Base-by-base conservation (phyloP, 805 yeast genomes). In the Kazachstania africana region DNA sequence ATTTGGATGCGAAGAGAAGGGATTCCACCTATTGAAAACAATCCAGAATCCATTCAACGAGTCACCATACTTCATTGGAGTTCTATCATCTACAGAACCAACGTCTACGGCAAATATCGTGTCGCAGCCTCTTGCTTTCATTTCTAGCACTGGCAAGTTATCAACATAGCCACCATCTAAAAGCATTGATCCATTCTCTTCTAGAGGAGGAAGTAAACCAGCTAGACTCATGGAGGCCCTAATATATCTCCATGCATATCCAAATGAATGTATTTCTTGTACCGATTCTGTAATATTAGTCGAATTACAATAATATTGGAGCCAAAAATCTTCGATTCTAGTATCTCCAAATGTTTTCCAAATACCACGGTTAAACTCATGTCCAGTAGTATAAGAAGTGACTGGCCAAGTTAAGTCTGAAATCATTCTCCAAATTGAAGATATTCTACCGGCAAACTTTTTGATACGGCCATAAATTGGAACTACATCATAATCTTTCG, bases 151-250 rank as follows among this genome's bases (percentile, higher is more conserved):
- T 0, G 98, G 93, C 35, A 88, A 62, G 50, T 88, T 88, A 51
- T 88, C 97, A 33, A 91, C 76, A 52, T 91, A 88, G 0, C 98
- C 98, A 26, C 98, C 98, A 56, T 88, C 98, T 26, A 91, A 59
- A 18, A 91, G 59, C 97, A 88, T 88, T 24, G 80, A 73, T 0
- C 98, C 98, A 33, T 82, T 75, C 46, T 75, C 91, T 3, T 91
- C 78, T 16, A 91, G 63, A 2, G 73, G 72, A 3, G 98, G 98
- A 16, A 88, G 60, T 24, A 91, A 62, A 0, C 97, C 96, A 1
- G 97, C 97, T 30, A 88, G 63, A 0, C 95, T 79, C 98, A 88
- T 88, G 0, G 95, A 83, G 0, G 98, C 98, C 31, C 98, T 65
- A 28, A 88, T 79, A 44, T 80, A 91, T 39, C 96, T 63, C 98